Evolutionary conservation across 176 grass and related monocot genomes (phyloP), one percentile per base, ranked within the genome.

Genomic region (Cenchrus americanus): DNA sequence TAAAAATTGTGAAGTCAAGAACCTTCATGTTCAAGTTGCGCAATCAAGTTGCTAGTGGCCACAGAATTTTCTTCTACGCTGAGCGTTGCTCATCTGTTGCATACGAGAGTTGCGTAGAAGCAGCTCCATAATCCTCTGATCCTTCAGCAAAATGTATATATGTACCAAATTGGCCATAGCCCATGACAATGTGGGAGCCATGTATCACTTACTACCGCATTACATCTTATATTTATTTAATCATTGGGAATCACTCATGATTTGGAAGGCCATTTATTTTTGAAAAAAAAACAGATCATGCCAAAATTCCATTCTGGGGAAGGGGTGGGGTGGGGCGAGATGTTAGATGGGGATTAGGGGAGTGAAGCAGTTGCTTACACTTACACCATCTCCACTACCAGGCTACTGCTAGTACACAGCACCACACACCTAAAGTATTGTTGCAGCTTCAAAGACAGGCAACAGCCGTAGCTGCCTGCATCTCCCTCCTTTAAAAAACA

Each of bases 331-430:
- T 37, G 27, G 72, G 70, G 79, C 68, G 19, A 53, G 22, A 21
- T 9, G 54, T 79, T 71, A 46, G 75, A 57, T 75, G 53, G 71
- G 47, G 26, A 24, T 51, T 58, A 50, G 21, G 59, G 18, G 73
- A 82, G 73, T 74, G 79, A 81, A 79, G 84, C 80, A 83, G 88
- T 86, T 86, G 84, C 80, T 74, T 90, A 84, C 79, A 81, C 79
- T 81, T 55, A 85, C 88, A 90, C 79, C 84, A 68, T 86, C 74
- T 83, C 88, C 88, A 90, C 88, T 79, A 90, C 67, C 71, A 83
- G 48, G 79, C 84, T 86, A 90, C 84, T 37, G 34, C 34, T 82
- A 86, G 88, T 72, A 77, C 83, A 77, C 77, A 85, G 81, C 80
- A 72, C 68, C 73, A 57, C 62, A 60, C 66, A 80, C 19, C 24